These are phyloP conservation scores for Aspergillus kassunensis DNA, from an alignment of 495 filamentous ascomycete species.

Conservation along the genomic window DNA sequence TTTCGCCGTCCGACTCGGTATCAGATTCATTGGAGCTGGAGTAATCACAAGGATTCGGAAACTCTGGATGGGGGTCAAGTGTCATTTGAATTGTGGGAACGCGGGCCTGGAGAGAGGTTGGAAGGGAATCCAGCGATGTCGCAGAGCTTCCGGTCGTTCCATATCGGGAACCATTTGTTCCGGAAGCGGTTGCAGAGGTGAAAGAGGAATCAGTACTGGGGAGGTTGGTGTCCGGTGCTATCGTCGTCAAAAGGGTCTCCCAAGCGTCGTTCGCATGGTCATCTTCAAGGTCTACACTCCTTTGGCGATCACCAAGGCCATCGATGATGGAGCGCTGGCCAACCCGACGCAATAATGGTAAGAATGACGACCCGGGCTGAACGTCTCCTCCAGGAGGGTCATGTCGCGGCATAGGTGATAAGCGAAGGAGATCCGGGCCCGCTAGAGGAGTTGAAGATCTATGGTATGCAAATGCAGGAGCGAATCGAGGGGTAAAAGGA, in stretches of 20 bases:
- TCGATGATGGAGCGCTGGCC: slow-evolving; percentile 46
- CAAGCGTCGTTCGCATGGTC: slow-evolving; percentile 57
- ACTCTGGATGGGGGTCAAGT: slow-evolving; percentile 40
- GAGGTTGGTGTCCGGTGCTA: slow-evolving; percentile 74
- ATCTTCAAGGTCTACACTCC: slow-evolving; percentile 73
- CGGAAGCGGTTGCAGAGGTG: slow-evolving; percentile 57
- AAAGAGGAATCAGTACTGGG: slow-evolving; percentile 81
- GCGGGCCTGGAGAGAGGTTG: slow-evolving; percentile 21
- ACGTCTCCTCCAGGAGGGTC: slow-evolving; percentile 20
- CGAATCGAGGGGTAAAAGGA: slow-evolving; percentile 44
- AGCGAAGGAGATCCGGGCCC: slow-evolving; percentile 20
- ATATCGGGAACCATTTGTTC: slow-evolving; percentile 24
- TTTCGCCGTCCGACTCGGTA: slow-evolving; percentile 27
- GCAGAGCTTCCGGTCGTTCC: slow-evolving; percentile 34
- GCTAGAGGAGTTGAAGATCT: slow-evolving; percentile 23
- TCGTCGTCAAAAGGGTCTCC: slow-evolving; percentile 75
- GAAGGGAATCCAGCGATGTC: slow-evolving; percentile 28
- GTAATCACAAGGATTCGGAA: slow-evolving; percentile 41
- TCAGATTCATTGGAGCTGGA: slow-evolving; percentile 36
- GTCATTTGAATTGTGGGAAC: slow-evolving; percentile 24
- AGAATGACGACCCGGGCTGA: slow-evolving; percentile 7
- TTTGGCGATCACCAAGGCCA: slow-evolving; percentile 78
- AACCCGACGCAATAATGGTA: slow-evolving; percentile 21
- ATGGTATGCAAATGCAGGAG: slow-evolving; percentile 38
- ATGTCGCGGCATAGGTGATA: slow-evolving; percentile 25